Base-by-base conservation (phyloP, 805 yeast species). In the Sungouiella blattae region DNA sequence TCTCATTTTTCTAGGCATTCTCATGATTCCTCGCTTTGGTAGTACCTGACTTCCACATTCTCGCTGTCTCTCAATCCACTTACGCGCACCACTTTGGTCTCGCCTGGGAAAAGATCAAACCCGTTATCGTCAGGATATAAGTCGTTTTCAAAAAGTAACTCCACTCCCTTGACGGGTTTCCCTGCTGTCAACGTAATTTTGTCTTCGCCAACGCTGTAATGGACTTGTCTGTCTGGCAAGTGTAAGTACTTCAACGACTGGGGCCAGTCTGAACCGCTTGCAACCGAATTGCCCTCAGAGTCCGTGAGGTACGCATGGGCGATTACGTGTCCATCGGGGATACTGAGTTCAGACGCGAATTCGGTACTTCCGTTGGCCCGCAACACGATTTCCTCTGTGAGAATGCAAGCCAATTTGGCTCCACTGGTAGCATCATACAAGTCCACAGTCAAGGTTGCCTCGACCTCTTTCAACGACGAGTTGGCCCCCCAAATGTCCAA, bases 211-310 rank as follows among this genome's bases (percentile, higher is more conserved):
- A 58, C 57, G 11, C 42, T 40, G 12, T 50, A 25, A 4, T 44
- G 28, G 4, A 60, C 58, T 2, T 46, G 18, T 17, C 61, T 36
- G 11, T 41, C 47, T 4, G 65, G 59, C 38, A 68, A 60, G 12
- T 49, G 48, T 18, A 67, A 48, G 44, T 65, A 57, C 39, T 70
- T 70, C 29, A 70, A 45, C 4, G 73, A 73, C 46, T 74, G 77
- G 0, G 78, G 78, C 78, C 78, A 73, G 43, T 71, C 73, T 5
- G 59, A 53, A 6, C 62, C 58, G 28, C 61, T 44, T 5, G 64
- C 58, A 21, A 69, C 41, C 4, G 52, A 38, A 1, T 46, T 23
- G 24, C 51, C 50, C 13, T 36, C 28, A 13, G 29, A 29, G 8
- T 34, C 37, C 3, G 46, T 46, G 11, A 52, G 26, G 11, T 47